Base-by-base conservation (phyloP, 768 basidiomycete genomes). In the Kwoniella dendrophila region DNA sequence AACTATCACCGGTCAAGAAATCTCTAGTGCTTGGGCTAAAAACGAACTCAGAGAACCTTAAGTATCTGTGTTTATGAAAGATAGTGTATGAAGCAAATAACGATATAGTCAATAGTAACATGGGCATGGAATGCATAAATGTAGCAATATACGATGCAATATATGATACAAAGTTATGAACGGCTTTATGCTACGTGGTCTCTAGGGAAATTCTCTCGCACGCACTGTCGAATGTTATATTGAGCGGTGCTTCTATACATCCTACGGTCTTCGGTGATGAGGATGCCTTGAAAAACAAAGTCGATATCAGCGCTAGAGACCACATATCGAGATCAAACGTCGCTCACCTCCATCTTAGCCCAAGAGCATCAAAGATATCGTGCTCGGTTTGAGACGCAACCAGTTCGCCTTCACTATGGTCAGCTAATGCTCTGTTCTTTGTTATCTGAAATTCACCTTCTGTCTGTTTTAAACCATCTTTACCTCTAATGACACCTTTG, bases 381-480 rank as follows among this genome's bases (percentile, higher is more conserved):
- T 87, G 82, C 78, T 96, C 93, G 0, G 88, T 92, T 72, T 88
- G 86, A 0, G 89, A 90, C 2, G 90, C 91, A 20, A 94, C 77
- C 79, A 81, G 18, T 89, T n/a, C n/a, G n/a, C n/a, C n/a, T 90
- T 89, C 62, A 30, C 56, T 47, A 43, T 20, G 7, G 6, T 38
- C 8, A 20, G 20, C 11, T 43, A 5, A 6, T 14, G 18, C 8
- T 11, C 18, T n/a, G 41, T 43, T n/a, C 7, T 14, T 43, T n/a
- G 41, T 43, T 6, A 43, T 6, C 41, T 43, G 11, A 20, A 8
- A 86, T 90, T 90, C 59, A 80, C 73, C 67, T 83, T 78, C 85
- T 12, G 85, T 73, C 72, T 90, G 88, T 62, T 87, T 82, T 40
- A 82, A 81, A 38, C 84, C 83, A 30, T 82, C 82, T 16, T 86